Conservation (phyloP, 805 yeast species). For the Candida takata region DNA sequence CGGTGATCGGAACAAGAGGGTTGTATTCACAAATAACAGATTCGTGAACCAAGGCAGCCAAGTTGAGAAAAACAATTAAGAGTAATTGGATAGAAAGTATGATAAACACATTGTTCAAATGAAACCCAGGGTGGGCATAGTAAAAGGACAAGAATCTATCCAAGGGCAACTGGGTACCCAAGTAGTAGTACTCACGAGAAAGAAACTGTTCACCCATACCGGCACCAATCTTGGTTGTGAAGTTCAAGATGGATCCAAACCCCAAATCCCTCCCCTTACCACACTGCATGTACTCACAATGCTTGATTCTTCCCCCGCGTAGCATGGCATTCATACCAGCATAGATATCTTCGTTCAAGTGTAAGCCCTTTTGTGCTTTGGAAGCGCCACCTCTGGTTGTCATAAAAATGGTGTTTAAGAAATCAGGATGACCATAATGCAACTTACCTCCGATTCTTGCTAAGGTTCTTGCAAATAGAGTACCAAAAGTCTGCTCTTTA, state of each 20-base stretch:
- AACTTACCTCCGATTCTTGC: conserved; percentile 79
- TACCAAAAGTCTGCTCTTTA: conserved; percentile 83
- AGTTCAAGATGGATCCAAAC: conserved; percentile 73
- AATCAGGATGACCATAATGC: conserved; percentile 86
- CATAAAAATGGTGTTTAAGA: conserved; percentile 69
- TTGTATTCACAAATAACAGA: conserved; percentile 57
- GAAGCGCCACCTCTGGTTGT: conserved; percentile 84
- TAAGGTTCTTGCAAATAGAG: conserved; percentile 73
- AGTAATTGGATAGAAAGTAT: conserved; percentile 61
- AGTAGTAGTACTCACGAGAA: conserved; percentile 73
- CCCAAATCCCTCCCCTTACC: conserved; percentile 87
- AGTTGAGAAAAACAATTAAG: conserved; percentile 48
- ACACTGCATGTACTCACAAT: conserved; percentile 78
- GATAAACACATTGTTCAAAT: conserved; percentile 69
- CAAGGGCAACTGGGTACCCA: conserved; percentile 69
- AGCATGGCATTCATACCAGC: conserved; percentile 78
- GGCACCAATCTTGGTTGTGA: conserved; percentile 80
- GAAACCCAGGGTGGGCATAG: conserved; percentile 86
- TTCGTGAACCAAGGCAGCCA: conserved; percentile 57
- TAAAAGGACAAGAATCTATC: conserved; percentile 75
- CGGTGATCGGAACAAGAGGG: conserved; percentile 52
- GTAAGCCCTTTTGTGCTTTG: conserved; percentile 77
- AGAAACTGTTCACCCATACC: conserved; percentile 89
- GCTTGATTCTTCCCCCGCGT: conserved; percentile 80
- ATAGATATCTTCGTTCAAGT: conserved; percentile 78